phyloP scores from a whole-genome alignment of 768 basidiomycete species.

The Sarcomyxa edulis region DNA sequence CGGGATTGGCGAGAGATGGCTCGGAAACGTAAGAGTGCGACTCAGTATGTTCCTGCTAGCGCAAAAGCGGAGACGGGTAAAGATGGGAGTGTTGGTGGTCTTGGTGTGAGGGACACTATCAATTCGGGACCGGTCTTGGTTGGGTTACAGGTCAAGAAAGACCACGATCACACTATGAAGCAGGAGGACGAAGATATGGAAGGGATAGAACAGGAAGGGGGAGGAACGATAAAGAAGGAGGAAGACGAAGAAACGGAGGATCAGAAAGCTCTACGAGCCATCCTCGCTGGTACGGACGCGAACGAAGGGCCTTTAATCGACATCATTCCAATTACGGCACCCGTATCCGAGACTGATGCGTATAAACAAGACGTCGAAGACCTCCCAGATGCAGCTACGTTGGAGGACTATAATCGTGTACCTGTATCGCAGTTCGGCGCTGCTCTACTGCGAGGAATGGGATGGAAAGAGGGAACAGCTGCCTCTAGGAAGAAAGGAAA shows the following conservation, averaged over 20 bases:
- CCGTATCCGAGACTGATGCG: slow-evolving; percentile 76
- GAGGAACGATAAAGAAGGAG: slow-evolving; percentile 22
- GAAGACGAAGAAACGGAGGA: slow-evolving; percentile 64
- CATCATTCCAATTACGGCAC: slow-evolving; percentile 50
- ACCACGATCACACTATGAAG: slow-evolving; percentile 22
- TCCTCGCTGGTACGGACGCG: slow-evolving; percentile 54
- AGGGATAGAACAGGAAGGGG: slow-evolving; percentile 15
- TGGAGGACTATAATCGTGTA: slow-evolving; percentile 85
- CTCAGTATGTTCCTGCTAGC: slow-evolving; percentile 63
- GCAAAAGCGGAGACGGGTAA: slow-evolving; percentile 49
- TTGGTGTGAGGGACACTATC: slow-evolving; percentile 69
- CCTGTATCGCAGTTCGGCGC: slow-evolving; percentile 92
- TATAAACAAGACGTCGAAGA: slow-evolving; percentile 78
- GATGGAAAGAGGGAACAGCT: slow-evolving; percentile 82
- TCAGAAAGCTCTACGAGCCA: slow-evolving; percentile 71
- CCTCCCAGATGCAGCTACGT: slow-evolving; percentile 69
- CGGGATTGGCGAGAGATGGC: slow-evolving; percentile 87
- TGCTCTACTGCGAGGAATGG: slow-evolving; percentile 93
- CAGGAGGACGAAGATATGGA: slow-evolving; percentile 22
- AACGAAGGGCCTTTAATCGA: slow-evolving; percentile 43
- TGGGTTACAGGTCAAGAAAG: slow-evolving; percentile 56
- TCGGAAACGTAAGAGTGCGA: slow-evolving; percentile 50
- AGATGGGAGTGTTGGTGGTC: slow-evolving; percentile 74
- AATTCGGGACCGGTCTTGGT: slow-evolving; percentile 70
- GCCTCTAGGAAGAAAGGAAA: slow-evolving; percentile 60